Evolutionary conservation across 1,139 yeast genomes (phyloP).

Genomic region (Lodderomyces beijingensis): DNA sequence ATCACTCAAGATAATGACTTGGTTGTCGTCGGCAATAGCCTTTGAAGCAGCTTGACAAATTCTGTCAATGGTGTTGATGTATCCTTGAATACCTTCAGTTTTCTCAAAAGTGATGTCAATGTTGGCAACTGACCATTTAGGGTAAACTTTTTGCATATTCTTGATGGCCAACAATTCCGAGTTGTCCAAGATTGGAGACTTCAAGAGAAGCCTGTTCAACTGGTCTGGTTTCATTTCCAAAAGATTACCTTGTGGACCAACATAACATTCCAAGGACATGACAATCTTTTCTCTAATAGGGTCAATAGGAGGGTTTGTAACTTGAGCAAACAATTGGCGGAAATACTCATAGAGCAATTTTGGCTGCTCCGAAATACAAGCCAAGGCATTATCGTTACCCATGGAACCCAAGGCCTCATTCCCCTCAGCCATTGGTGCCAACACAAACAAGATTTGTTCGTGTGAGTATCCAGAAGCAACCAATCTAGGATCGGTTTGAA

Average conservation of each 20-base stretch:
- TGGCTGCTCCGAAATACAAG: constrained; percentile 93
- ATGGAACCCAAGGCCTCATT: constrained; percentile 95
- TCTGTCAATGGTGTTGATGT: constrained; percentile 78
- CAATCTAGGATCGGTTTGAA: constrained; percentile 79
- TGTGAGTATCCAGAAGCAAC: constrained; percentile 88
- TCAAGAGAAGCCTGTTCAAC: constrained; percentile 80
- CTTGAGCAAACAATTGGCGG: constrained; percentile 96
- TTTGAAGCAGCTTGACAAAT: constrained; percentile 84
- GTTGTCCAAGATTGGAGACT: constrained; percentile 76
- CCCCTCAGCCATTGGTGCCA: constrained; percentile 96
- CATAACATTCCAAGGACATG: constrained; percentile 94
- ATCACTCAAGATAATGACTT: constrained; percentile 76
- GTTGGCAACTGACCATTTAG: constrained; percentile 76
- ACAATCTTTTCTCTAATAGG: constrained; percentile 96
- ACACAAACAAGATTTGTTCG: constrained; percentile 78
- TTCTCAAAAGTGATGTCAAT: constrained; percentile 91
- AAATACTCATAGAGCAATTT: constrained; percentile 87
- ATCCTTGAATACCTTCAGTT: constrained; percentile 79
- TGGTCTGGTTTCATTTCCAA: constrained; percentile 90
- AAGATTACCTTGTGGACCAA: constrained; percentile 96
- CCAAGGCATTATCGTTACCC: constrained; percentile 98
- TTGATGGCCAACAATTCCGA: constrained; percentile 71
- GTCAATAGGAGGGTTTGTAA: constrained; percentile 97
- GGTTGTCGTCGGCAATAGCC: constrained; percentile 73
- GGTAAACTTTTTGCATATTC: constrained; percentile 69